A percentile compares a stretch with the other conserved stretches of the same genome.
Evolutionary conservation across 2,329 filamentous ascomycete species (phyloP).

Genomic region (Aspergillus amoenus): DNA sequence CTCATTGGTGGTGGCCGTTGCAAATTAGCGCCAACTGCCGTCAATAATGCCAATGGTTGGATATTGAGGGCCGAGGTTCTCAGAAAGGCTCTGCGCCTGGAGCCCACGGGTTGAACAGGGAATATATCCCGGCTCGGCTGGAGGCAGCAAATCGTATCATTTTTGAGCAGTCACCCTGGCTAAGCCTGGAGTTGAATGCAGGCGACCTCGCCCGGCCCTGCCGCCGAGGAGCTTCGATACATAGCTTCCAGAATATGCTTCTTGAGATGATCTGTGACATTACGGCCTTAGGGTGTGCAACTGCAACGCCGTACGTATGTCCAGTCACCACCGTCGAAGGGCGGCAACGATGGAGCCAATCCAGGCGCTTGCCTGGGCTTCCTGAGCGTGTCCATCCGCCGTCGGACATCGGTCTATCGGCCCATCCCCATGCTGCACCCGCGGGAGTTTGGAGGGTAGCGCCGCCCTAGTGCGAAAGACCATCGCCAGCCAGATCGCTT

Average conservation of each 20-base stretch:
- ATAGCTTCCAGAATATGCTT: constrained; percentile 3
- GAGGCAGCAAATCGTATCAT: background rate
- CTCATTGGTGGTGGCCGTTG: constrained; percentile 5
- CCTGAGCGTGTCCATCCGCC: too few relatives aligned
- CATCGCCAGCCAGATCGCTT: constrained; percentile 14
- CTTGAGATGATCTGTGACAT: background rate
- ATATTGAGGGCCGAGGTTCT: background rate
- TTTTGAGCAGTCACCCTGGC: background rate
- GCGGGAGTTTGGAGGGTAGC: constrained; percentile 14
- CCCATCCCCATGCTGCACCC: constrained; percentile 6
- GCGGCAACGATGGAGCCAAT: background rate
- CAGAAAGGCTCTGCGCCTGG: background rate
- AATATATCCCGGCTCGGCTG: background rate
- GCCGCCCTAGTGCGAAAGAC: constrained; percentile 11
- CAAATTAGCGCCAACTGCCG: background rate
- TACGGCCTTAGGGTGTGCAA: background rate
- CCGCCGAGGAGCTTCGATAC: background rate
- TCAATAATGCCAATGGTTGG: constrained; percentile 3
- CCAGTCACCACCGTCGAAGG: background rate
- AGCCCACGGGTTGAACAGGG: background rate
- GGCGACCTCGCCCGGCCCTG: background rate
- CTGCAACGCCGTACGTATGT: background rate
- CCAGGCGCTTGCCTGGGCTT: background rate
- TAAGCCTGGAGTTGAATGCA: background rate
- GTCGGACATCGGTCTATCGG: background rate